A percentile compares a stretch with the other conserved stretches of the same genome.
These are phyloP conservation scores for Theobroma cacao DNA, from an alignment of 345 rosid genomes.

Conservation along the genomic window DNA sequence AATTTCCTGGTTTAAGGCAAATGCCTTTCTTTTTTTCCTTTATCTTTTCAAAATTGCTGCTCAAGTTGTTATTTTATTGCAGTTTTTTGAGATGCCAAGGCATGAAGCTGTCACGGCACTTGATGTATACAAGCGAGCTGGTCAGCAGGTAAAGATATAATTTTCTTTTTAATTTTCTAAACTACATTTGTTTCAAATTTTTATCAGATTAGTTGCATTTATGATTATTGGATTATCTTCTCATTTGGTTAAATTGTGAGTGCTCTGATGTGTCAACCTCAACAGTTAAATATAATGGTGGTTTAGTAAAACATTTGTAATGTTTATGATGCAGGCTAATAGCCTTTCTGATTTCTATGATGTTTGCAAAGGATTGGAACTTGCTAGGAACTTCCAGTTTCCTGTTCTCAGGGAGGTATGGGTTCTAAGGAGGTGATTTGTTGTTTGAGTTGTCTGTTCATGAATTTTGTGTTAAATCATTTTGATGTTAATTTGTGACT, in stretches of 20 bases:
- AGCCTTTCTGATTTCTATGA: constrained; percentile 92
- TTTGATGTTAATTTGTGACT: constrained; percentile 5
- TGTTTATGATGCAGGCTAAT: constrained; percentile 61
- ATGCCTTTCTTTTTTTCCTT: constrained; percentile 9
- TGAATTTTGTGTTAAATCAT: neutral
- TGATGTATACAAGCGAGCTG: constrained; percentile 80
- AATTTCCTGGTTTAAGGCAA: neutral
- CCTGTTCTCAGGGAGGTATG: constrained; percentile 90
- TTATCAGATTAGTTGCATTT: neutral
- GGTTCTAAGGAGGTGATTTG: constrained; percentile 6
- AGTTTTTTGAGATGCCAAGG: constrained; percentile 99
- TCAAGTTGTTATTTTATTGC: constrained; percentile 29
- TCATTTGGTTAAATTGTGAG: neutral
- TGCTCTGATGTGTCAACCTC: neutral
- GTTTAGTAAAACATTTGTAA: constrained; percentile 7
- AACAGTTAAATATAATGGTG: neutral
- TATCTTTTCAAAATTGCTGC: neutral
- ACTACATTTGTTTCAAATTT: constrained; percentile 2
- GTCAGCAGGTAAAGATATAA: constrained; percentile 67
- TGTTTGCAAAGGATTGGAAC: constrained; percentile 93
- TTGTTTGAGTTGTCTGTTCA: neutral
- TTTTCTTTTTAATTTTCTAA: constrained; percentile 8
- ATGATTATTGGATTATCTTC: neutral
- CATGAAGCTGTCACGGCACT: constrained; percentile 88
- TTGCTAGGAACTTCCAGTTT: constrained; percentile 97